Percentiles rank a stretch among this genome's conserved stretches.
Evolutionary conservation across 768 basidiomycete genomes (phyloP).

Genomic region (Chalciporus pseudorubinellus): DNA sequence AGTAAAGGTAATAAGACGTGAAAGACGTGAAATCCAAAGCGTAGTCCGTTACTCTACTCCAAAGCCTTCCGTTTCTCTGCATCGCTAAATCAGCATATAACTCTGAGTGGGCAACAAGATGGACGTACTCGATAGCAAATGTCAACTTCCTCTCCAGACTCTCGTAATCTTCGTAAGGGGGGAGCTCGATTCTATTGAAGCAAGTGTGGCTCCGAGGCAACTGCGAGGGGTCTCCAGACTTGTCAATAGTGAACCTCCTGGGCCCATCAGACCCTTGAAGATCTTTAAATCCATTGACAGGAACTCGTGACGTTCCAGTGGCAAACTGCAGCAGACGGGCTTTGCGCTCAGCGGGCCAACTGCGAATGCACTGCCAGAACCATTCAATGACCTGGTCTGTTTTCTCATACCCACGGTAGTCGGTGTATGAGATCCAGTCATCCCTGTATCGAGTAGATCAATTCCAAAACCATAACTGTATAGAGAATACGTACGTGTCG

Average conservation of each 20-base stretch:
- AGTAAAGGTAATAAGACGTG: not conserved
- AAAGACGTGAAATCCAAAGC: constrained; percentile 7
- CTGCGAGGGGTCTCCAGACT: constrained; percentile 85
- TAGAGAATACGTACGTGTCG: constrained; percentile 57
- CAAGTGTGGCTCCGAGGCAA: constrained; percentile 91
- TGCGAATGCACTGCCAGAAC: constrained; percentile 93
- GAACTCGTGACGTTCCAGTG: constrained; percentile 79
- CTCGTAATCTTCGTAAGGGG: constrained; percentile 86
- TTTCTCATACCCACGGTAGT: constrained; percentile 86
- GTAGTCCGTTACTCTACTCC: constrained; percentile 49
- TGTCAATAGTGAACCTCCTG: constrained; percentile 91
- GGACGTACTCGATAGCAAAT: constrained; percentile 75
- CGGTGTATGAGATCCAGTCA: constrained; percentile 93
- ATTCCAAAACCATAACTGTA: not conserved
- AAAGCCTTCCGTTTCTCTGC: constrained; percentile 76
- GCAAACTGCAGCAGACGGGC: constrained; percentile 86
- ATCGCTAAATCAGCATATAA: constrained; percentile 8
- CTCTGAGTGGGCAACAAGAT: not conserved
- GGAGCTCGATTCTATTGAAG: constrained; percentile 87
- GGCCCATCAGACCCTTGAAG: constrained; percentile 93
- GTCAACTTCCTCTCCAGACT: constrained; percentile 82
- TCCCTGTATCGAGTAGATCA: constrained; percentile 44
- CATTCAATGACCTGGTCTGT: constrained; percentile 88
- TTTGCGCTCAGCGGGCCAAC: constrained; percentile 89
- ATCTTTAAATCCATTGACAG: constrained; percentile 94